phyloP scores from a whole-genome alignment of 108 stramenopile genomes.

The Schizochytrium sp. region DNA sequence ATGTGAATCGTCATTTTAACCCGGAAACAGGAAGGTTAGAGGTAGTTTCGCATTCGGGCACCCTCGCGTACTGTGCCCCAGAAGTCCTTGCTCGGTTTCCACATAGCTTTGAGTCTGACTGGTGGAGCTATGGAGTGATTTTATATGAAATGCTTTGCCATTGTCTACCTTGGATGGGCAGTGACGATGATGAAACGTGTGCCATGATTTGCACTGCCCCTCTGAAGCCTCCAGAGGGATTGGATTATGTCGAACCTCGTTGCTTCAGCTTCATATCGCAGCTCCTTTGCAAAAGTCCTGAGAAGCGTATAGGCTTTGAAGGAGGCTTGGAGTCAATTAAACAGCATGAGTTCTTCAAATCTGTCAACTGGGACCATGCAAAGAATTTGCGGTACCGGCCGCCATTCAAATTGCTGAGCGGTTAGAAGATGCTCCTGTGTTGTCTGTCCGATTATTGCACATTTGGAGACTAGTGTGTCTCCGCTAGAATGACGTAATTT shows the following conservation, averaged over 20 bases:
- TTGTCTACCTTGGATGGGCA: background rate
- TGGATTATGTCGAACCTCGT: background rate
- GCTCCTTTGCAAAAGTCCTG: background rate
- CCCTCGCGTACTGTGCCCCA: conserved; percentile 46
- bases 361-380: conserved; percentile 24
- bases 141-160: conserved; percentile 48
- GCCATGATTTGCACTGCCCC: conserved; percentile 31
- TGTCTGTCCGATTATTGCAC: too few species aligned
- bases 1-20: background rate
- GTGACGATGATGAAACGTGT: conserved; percentile 25
- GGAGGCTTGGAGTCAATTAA: background rate
- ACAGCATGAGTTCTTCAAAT: background rate
- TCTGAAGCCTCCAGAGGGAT: background rate
- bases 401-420: background rate
- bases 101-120: conserved; percentile 48
- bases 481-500: too few species aligned
- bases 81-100: conserved; percentile 2
- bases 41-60: conserved; percentile 45
- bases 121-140: conserved; percentile 56
- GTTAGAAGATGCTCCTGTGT: too few species aligned
- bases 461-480: too few species aligned
- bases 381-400: background rate
- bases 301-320: background rate
- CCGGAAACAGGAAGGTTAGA: background rate
- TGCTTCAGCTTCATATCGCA: background rate